Evolutionary conservation across 2,329 filamentous ascomycete genomes (phyloP), one percentile per base, ranked within the genome.

Genomic region (Apiospora hydei): DNA sequence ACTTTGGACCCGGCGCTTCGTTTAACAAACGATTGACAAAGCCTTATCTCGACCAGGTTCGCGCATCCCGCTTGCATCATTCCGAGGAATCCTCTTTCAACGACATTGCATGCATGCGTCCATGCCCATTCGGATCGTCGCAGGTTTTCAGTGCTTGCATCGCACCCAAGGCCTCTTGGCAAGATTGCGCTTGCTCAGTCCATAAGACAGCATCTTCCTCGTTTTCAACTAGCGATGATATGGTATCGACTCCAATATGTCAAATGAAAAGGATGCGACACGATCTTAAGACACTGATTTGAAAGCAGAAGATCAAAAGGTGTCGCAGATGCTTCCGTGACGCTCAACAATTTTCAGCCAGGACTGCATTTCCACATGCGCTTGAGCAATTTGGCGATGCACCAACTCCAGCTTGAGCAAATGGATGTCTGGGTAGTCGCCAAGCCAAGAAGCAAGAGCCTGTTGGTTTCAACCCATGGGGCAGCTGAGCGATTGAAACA

Each of bases 1-100:
- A 61, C 16, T 14, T 24, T 30, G 26, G 49, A 53, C 26, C 51
- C 30, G 3, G 53, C 53, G 16, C 16, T 61, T 34, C 51, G 16
- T 26, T 21, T 34, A 26, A 61, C 53, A 21, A 10, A 14, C 5
- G 57, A 18, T 41, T 41, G 30, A 41, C 26, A 57, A 16, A 24
- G 51, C 26, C 57, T 64, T 61, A 38, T n/a, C n/a, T 41, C 21
- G 57, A 64, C 57, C 34, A 41, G 57, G 57, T 64, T 41, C 51
- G 51, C 24, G 51, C 24, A 53, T 53, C 51, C 1, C 51, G 24
- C 49, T 26, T 53, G n/a, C 51, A 57, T 57, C 26, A 18, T 8
- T 6, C 53, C 8, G 14, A 21, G 26, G 26, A 61, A 61, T 61
- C 53, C 53, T 61, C 16, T 61, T 61, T 61, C 7, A 34, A 61